A percentile compares a stretch with the other conserved stretches of the same genome.
phyloP scores from a whole-genome alignment of 2,329 filamentous ascomycete genomes.

The Fusarium hainanense region DNA sequence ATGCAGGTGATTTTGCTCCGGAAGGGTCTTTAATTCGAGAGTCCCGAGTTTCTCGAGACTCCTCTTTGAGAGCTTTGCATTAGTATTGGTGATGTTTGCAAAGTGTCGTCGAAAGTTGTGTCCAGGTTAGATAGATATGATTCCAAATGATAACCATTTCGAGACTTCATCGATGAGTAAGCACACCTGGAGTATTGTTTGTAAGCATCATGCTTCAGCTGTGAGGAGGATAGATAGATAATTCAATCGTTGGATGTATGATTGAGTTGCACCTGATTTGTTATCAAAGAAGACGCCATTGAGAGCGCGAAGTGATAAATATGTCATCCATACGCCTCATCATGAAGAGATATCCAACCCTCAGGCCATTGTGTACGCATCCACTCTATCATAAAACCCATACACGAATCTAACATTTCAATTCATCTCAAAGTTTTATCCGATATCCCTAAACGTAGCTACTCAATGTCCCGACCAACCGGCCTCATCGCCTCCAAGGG shows the following conservation, averaged over 20 bases:
- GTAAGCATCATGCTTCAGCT: background rate
- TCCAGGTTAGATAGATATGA: background rate
- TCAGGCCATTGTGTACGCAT: background rate
- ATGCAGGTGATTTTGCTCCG: background rate
- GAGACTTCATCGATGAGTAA: conserved; percentile 25
- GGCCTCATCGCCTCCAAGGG: conserved; percentile 71
- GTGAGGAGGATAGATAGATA: background rate
- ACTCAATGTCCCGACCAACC: conserved; percentile 52
- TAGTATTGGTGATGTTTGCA: background rate
- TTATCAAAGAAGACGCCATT: background rate
- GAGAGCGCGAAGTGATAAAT: background rate
- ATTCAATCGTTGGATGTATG: background rate
- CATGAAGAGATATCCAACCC: background rate
- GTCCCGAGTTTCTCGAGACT: no score
- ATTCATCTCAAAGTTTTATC: background rate
- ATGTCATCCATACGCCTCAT: conserved; percentile 4
- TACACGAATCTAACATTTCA: background rate
- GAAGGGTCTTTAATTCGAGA: background rate
- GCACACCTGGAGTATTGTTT: background rate
- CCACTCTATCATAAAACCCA: background rate
- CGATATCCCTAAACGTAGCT: background rate
- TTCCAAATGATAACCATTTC: conserved; percentile 1
- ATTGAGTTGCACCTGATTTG: background rate
- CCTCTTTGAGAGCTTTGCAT: background rate
- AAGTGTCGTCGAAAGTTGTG: background rate